phyloP scores from a whole-genome alignment of 805 yeast species.

The Candida ulmi region DNA sequence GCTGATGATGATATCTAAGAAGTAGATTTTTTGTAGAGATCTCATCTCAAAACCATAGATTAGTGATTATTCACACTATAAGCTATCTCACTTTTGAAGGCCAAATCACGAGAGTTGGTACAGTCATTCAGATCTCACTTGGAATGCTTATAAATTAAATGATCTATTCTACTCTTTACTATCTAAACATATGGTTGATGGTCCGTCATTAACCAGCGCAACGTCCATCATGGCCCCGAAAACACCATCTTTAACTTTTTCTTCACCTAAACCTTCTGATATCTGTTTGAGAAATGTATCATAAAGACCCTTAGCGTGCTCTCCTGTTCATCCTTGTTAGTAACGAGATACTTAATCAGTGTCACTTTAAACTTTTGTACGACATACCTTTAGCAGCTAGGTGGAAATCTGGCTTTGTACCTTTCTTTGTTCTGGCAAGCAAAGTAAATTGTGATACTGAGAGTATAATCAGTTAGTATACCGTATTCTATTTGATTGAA shows the following conservation, averaged over 20 bases:
- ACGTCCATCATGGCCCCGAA: constrained; percentile 99
- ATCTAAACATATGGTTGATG: constrained; percentile 82
- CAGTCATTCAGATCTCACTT: too few relatives aligned
- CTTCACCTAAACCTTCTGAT: constrained; percentile 48
- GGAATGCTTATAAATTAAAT: too few relatives aligned
- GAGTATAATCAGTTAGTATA: too few relatives aligned
- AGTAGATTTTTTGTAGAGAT: too few relatives aligned
- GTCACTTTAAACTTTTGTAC: constrained; percentile 27
- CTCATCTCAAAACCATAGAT: too few relatives aligned
- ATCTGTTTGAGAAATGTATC: constrained; percentile 45
- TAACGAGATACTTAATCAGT: not conserved
- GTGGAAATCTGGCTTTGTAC: constrained; percentile 94
- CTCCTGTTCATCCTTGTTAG: constrained; percentile 75
- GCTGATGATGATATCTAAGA: too few relatives aligned
- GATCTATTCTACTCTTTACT: constrained; percentile 33
- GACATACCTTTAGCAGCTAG: constrained; percentile 75
- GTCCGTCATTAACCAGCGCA: constrained; percentile 83
- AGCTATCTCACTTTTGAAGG: too few relatives aligned
- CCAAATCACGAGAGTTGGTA: too few relatives aligned
- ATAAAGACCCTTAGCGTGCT: constrained; percentile 36
- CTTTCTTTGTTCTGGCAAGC: constrained; percentile 80
- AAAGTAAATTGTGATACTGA: constrained; percentile 87
- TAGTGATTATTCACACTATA: too few relatives aligned
- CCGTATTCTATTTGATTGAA: too few relatives aligned
- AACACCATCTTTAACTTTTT: constrained; percentile 75